Evolutionary conservation across 805 yeast genomes (phyloP).

Genomic region (Teunomyces lycoperdinae): DNA sequence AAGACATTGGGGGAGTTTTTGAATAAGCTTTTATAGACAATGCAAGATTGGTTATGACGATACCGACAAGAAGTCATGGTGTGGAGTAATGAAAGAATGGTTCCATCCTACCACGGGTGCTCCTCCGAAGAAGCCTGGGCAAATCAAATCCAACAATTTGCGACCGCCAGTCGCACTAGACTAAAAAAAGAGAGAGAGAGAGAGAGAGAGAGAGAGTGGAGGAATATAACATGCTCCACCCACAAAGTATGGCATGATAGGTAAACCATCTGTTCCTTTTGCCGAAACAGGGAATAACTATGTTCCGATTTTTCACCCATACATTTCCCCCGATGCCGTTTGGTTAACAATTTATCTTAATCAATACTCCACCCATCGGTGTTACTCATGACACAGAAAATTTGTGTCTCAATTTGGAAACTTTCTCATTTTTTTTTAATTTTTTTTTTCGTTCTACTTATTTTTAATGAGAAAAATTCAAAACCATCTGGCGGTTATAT

Average conservation of each 20-base stretch:
- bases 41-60: too few relatives aligned
- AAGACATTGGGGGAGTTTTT: neutral
- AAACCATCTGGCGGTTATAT: conserved; percentile 3
- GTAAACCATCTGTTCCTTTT: too few relatives aligned
- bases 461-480: neutral
- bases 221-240: neutral
- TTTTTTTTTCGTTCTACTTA: neutral
- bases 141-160: neutral
- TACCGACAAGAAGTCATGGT: neutral
- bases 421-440: neutral
- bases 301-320: neutral
- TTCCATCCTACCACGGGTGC: neutral
- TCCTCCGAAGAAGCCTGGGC: neutral
- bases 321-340: too few relatives aligned
- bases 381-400: too few relatives aligned
- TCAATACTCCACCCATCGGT: too few relatives aligned
- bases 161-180: neutral
- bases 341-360: too few relatives aligned
- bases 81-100: neutral
- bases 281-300: neutral
- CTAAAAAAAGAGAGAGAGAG: too few relatives aligned
- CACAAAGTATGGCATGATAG: too few relatives aligned
- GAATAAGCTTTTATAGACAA: neutral
- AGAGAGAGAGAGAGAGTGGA: neutral
- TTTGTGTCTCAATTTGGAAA: neutral